Base-by-base conservation (phyloP, 495 filamentous ascomycete genomes). In the Neohortaea acidophila region DNA sequence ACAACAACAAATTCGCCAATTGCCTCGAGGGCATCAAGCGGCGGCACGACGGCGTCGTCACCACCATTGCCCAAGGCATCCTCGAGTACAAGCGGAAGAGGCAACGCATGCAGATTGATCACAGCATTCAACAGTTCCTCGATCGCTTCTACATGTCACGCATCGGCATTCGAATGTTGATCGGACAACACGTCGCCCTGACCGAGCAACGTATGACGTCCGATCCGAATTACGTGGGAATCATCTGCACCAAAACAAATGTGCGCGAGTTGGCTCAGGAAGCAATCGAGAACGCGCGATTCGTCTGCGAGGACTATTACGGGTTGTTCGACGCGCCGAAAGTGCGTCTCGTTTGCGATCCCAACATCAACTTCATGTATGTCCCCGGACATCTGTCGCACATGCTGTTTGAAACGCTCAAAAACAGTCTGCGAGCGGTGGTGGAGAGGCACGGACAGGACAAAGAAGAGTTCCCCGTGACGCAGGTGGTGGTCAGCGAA, bases 61-160 rank as follows among this genome's bases (percentile, higher is more conserved):
- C 89, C 17, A 96, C 91, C 1, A 49, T 65, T 15, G 89, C 89
- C 6, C 91, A 96, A 60, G 89, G 89, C 33, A 94, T 97, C 46
- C 67, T 93, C 33, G 89, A 97, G 61, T 97, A 91, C 67, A 97
- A 97, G 62, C 81, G 89, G 29, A 89, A 78, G 53, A 75, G 84
- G 39, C 89, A 97, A 65, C 74, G 89, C 29, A 87, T 96, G 79
- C 91, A 96, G 56, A 97, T 97, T 54, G 89, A 96, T 61, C 77
- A 83, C 39, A 89, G 84, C 38, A 93, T 97, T 35, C 89, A 97
- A 55, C 73, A 79, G 35, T 97, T 97, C 63, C 75, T 97, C 39
- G 89, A 97, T 62, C 81, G 89, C 35, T 97, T 97, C 56, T 97
- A 97, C 65, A 97, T 97, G 89, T 94, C 84, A 23, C 84, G 89